Evolutionary conservation across 129 eudicot species (phyloP).

Genomic region (Calendula officinalis): DNA sequence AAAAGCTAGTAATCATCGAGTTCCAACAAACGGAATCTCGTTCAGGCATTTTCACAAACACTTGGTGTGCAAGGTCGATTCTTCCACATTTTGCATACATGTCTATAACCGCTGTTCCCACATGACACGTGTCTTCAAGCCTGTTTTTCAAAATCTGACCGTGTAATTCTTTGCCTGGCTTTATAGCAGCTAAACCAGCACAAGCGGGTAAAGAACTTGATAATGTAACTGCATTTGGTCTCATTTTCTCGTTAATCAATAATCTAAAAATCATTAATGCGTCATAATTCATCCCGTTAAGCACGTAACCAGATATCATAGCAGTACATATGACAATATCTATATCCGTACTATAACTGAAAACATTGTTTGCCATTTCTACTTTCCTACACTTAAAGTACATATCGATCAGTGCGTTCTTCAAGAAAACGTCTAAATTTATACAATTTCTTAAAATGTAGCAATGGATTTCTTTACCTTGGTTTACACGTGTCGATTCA

Average conservation of each 20-base stretch:
- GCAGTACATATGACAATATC: slow-evolving; percentile 78
- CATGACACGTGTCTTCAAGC: slow-evolving; percentile 48
- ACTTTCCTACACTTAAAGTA: slow-evolving; percentile 69
- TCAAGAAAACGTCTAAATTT: slow-evolving; percentile 54
- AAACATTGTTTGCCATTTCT: slow-evolving; percentile 51
- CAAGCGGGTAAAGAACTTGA: slow-evolving; percentile 87
- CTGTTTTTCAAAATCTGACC: slow-evolving; percentile 49
- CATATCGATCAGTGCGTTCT: slow-evolving; percentile 85
- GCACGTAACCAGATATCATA: slow-evolving; percentile 78
- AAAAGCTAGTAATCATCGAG: slow-evolving; percentile 63
- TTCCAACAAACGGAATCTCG: slow-evolving; percentile 77
- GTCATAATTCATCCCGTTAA: slow-evolving; percentile 49
- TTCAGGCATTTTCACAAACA: slow-evolving; percentile 51
- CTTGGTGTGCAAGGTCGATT: slow-evolving; percentile 51
- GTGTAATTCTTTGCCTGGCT: slow-evolving; percentile 72
- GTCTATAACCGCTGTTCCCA: slow-evolving; percentile 65
- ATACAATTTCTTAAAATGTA: slow-evolving; percentile 50
- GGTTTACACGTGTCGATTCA: slow-evolving; percentile 34
- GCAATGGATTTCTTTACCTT: slow-evolving; percentile 73
- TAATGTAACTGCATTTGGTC: slow-evolving; percentile 69
- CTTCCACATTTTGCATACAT: slow-evolving; percentile 90
- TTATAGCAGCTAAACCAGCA: slow-evolving; percentile 56
- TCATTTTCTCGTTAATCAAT: slow-evolving; percentile 45
- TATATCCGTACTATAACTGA: slow-evolving; percentile 27
- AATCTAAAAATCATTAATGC: slow-evolving; percentile 53